phyloP scores from a whole-genome alignment of 1,139 yeast species.

The Magnusiomyces suaveolens region DNA sequence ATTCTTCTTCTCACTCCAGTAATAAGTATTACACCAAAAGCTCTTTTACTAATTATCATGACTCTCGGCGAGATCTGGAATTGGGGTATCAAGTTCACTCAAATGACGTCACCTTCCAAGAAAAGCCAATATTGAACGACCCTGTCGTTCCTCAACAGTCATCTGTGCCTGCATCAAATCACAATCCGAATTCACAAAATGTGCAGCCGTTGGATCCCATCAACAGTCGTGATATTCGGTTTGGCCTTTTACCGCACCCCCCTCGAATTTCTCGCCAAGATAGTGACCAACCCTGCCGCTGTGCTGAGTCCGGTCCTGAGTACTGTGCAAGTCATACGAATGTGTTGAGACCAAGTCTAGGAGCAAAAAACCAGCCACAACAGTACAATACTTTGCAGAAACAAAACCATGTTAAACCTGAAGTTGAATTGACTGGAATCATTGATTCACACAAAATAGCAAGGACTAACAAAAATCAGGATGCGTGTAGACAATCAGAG shows the following conservation, averaged over 20 bases:
- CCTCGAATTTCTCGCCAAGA: not conserved
- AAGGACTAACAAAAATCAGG: too few relatives aligned
- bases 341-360: too few relatives aligned
- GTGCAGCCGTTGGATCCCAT: not conserved
- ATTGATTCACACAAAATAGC: too few relatives aligned
- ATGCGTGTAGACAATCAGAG: too few relatives aligned
- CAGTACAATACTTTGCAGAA: too few relatives aligned
- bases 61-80: not conserved
- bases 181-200: not conserved
- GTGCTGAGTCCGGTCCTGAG: not conserved
- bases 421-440: too few relatives aligned
- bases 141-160: not conserved
- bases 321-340: too few relatives aligned
- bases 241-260: not conserved
- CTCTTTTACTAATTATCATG: not conserved
- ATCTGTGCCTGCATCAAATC: not conserved
- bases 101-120: not conserved
- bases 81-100: not conserved
- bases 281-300: not conserved
- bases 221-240: not conserved
- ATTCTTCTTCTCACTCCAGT: not conserved
- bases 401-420: too few relatives aligned
- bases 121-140: not conserved
- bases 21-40: too few relatives aligned
- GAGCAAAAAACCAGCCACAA: too few relatives aligned